Percentiles rank a stretch among this genome's conserved stretches.
These are phyloP conservation scores for Sugiyamaella pinicola DNA, from an alignment of 1,139 yeast species.

Conservation along the genomic window DNA sequence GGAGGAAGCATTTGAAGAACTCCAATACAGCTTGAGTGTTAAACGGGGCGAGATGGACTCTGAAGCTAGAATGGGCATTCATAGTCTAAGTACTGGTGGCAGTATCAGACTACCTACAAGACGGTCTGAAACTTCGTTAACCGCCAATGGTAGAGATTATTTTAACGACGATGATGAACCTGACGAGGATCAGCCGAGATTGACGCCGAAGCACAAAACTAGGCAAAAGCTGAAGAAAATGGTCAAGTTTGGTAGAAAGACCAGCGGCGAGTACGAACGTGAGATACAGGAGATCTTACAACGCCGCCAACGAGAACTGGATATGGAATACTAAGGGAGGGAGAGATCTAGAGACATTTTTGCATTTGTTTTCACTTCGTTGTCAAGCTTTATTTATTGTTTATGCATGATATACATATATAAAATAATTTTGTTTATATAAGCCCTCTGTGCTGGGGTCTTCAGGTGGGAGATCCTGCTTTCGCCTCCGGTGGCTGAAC, in stretches of 20 bases:
- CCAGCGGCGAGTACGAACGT: conserved; percentile 43
- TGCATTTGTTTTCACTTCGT: conserved; percentile 9
- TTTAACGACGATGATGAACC: conserved; percentile 53
- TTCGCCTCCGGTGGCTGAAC: no score
- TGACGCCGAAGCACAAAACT: conserved; percentile 47
- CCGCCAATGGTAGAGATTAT: conserved; percentile 38
- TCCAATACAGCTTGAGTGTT: conserved; percentile 36
- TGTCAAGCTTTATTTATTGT: conserved; percentile 9
- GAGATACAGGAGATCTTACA: conserved; percentile 45
- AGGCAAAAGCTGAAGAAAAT: conserved; percentile 32
- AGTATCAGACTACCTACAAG: conserved; percentile 7
- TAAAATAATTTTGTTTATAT: not conserved
- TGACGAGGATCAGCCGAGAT: conserved; percentile 53
- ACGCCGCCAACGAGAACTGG: conserved; percentile 40
- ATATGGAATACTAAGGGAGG: conserved; percentile 21
- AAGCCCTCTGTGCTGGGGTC: not conserved
- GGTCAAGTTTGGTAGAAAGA: conserved; percentile 33
- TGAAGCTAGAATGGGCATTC: conserved; percentile 4
- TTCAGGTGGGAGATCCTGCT: no score
- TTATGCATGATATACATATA: conserved; percentile 5
- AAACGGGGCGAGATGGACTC: conserved; percentile 9
- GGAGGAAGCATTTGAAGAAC: conserved; percentile 66
- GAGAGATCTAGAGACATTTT: not conserved
- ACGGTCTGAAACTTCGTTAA: conserved; percentile 8
- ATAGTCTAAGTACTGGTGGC: conserved; percentile 1